Conservation (phyloP, 2,329 filamentous ascomycete species). For the Ophiostoma quercus region DNA sequence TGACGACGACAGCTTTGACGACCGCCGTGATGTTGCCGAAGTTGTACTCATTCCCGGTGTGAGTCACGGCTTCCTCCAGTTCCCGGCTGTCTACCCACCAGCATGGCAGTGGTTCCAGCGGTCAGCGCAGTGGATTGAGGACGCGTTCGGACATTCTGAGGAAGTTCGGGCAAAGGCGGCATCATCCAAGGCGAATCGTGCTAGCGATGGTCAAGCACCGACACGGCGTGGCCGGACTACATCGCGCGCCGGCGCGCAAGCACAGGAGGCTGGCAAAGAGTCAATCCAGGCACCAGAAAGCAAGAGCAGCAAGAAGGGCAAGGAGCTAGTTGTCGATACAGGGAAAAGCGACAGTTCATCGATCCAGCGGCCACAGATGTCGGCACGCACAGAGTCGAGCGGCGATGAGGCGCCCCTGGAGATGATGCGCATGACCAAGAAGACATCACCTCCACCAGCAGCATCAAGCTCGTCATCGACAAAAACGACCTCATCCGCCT, state of each 20-base stretch:
- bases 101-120: constrained; percentile 83
- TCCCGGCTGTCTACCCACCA: constrained; percentile 80
- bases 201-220: background rate
- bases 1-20: constrained; percentile 53
- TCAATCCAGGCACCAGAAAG: background rate
- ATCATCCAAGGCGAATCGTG: background rate
- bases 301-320: background rate
- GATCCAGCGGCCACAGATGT: background rate
- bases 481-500: background rate
- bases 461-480: background rate
- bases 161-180: background rate
- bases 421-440: constrained; percentile 62
- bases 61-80: constrained; percentile 90
- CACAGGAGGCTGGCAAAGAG: background rate
- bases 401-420: constrained; percentile 77
- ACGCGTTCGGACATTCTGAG: constrained; percentile 59
- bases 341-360: background rate
- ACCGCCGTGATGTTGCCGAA: constrained; percentile 62
- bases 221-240: background rate
- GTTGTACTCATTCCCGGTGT: constrained; percentile 83
- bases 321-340: background rate
- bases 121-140: constrained; percentile 74
- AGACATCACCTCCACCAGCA: constrained; percentile 25
- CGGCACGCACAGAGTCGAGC: constrained; percentile 51
- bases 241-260: background rate